A percentile compares a stretch with the other conserved stretches of the same genome.
Evolutionary conservation across 257 asterid species (phyloP).

Genomic region (Cinchona pubescens): DNA sequence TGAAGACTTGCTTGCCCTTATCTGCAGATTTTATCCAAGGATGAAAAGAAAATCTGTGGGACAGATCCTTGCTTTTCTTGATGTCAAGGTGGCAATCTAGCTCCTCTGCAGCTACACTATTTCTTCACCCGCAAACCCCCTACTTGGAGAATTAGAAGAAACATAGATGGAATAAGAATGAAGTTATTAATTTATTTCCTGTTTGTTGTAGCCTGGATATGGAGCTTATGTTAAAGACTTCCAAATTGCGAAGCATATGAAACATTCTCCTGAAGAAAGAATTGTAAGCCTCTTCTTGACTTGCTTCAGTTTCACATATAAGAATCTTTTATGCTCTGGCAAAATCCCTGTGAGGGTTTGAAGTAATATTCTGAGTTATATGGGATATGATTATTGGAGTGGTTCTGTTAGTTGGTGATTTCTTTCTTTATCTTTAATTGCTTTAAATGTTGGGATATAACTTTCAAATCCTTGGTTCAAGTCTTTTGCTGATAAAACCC

Average conservation of each 20-base stretch:
- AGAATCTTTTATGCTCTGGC: not conserved
- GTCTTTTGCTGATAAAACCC: not conserved
- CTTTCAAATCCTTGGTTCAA: not conserved
- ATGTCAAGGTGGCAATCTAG: slow-evolving; percentile 54
- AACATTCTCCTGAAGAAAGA: slow-evolving; percentile 47
- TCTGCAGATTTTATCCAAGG: slow-evolving; percentile 74
- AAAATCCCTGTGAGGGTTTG: not conserved
- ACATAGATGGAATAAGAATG: not conserved
- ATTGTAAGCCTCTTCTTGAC: slow-evolving; percentile 49
- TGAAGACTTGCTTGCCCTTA: slow-evolving; percentile 2
- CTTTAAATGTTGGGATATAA: not conserved
- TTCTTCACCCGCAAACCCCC: not conserved
- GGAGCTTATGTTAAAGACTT: slow-evolving; percentile 74
- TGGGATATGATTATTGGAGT: not conserved
- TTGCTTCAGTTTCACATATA: slow-evolving; percentile 3
- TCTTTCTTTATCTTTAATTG: not conserved
- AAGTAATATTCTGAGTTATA: not conserved
- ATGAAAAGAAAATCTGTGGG: slow-evolving; percentile 78
- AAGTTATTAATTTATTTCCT: slow-evolving; percentile 15
- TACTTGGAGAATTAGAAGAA: not conserved
- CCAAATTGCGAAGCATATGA: slow-evolving; percentile 52
- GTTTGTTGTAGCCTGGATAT: slow-evolving; percentile 72
- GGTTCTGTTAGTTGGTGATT: too few relatives aligned
- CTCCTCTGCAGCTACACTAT: not conserved
- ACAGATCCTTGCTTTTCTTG: slow-evolving; percentile 53